Base-by-base conservation (phyloP, 805 yeast genomes). In the Myxozyma udenii region DNA sequence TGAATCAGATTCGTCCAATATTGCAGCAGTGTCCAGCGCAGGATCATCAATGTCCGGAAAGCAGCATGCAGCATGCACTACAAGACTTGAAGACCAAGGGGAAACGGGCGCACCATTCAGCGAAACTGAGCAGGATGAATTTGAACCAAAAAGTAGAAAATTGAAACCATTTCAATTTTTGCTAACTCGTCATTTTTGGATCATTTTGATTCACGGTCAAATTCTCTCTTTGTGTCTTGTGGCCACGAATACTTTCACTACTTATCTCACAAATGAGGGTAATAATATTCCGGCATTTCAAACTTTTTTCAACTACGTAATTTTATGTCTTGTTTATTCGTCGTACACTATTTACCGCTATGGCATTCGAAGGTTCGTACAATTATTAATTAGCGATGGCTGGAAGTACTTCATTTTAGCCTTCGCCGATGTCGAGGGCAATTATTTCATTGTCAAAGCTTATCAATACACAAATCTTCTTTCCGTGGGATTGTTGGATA, bases 381-480 rank as follows among this genome's bases (percentile, higher is more conserved):
- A 46, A 9, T 41, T 73, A 44, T 40, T 69, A 16, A 35, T 55
- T 23, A 48, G 51, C 21, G 75, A 73, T 53, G 68, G 74, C 52
- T 73, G 77, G 77, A 70, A 73, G 60, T 73, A 65, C 51, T 70
- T 74, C 53, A 39, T 72, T 18, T 54, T 73, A 38, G 71, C 76
- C 2, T 74, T 73, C 61, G 73, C 73, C 21, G 77, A 73, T 48
- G 77, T 73, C 23, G 67, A 74, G 57, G 77, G 77, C n/a, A 73
- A 73, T 65, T 73, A 73, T 60, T 73, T 74, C 49, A 71, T 73
- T 14, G 75, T 72, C 43, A 67, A 67, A 51, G 77, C 77, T 16
- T 73, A 73, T 55, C 65, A 65, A 48, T 73, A 74, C 62, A 74
- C 77, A 19, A 73, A 72, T 53, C 58, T 73, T 56, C 62, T 73